phyloP scores from a whole-genome alignment of 2,329 filamentous ascomycete genomes.

The Pseudopithomyces maydicus region DNA sequence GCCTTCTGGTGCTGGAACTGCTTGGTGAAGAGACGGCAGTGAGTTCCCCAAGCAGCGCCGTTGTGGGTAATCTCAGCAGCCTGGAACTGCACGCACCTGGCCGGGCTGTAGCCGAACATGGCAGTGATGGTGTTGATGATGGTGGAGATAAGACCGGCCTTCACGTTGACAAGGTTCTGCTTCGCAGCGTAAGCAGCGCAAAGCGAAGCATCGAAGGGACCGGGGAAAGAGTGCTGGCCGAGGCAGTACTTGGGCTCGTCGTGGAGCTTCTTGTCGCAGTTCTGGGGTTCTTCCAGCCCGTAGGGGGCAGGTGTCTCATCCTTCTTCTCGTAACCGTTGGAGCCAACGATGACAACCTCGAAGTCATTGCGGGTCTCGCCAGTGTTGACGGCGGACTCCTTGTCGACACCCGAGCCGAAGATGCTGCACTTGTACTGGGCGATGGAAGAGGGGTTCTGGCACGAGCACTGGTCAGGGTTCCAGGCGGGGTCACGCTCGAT shows the following conservation, averaged over 20 bases:
- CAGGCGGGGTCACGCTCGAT: slow-evolving; percentile 30
- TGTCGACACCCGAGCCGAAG: slow-evolving; percentile 27
- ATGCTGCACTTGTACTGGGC: slow-evolving; percentile 32
- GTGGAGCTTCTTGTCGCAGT: slow-evolving; percentile 26
- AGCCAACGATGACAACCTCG: slow-evolving; percentile 37
- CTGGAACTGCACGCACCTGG: slow-evolving; percentile 28
- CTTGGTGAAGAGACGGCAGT: slow-evolving; percentile 34
- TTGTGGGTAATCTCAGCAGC: slow-evolving; percentile 29
- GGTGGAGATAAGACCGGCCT: slow-evolving; percentile 16
- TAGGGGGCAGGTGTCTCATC: slow-evolving; percentile 23
- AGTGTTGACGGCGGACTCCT: slow-evolving; percentile 24
- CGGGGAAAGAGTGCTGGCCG: slow-evolving; percentile 31
- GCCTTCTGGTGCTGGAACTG: slow-evolving; percentile 23
- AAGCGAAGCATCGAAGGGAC: slow-evolving; percentile 29
- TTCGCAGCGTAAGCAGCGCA: slow-evolving; percentile 29
- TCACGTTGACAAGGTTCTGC: slow-evolving; percentile 29
- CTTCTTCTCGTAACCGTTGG: slow-evolving; percentile 39
- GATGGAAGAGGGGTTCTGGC: slow-evolving; percentile 20
- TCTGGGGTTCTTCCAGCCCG: slow-evolving; percentile 26
- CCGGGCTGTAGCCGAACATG: slow-evolving; percentile 14
- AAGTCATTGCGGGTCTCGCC: slow-evolving; percentile 27
- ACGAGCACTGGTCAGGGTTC: slow-evolving; percentile 31
- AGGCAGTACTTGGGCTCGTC: slow-evolving; percentile 32
- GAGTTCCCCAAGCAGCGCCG: slow-evolving; percentile 27
- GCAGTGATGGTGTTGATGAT: slow-evolving; percentile 10